phyloP scores from a whole-genome alignment of 1,284 basidiomycete genomes.

The Ganoderma lucidum region DNA sequence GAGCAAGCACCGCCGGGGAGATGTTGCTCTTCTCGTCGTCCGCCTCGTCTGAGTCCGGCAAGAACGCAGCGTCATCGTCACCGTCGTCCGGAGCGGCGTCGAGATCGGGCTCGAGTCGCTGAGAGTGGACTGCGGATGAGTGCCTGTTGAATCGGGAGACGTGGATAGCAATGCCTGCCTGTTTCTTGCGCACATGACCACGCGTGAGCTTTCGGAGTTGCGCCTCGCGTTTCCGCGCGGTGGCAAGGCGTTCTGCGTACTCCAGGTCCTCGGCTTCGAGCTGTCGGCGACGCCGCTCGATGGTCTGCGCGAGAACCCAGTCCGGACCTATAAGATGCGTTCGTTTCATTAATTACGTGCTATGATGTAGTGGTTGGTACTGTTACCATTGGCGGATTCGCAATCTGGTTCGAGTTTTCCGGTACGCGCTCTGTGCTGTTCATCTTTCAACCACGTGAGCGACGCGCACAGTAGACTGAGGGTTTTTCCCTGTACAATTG shows the following conservation, averaged over 20 bases:
- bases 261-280: conserved; percentile 73
- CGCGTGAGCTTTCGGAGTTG: conserved; percentile 37
- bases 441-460: conserved; percentile 82
- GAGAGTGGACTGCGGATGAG: neutral
- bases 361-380: conserved; percentile 25
- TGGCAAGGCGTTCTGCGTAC: conserved; percentile 64
- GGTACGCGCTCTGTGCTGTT: conserved; percentile 70
- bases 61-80: conserved; percentile 61
- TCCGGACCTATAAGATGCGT: conserved; percentile 62
- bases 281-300: conserved; percentile 68
- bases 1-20: conserved; percentile 76
- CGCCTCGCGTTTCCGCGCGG: conserved; percentile 68
- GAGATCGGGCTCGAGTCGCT: conserved; percentile 15
- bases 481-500: conserved; percentile 75
- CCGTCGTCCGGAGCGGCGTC: conserved; percentile 24
- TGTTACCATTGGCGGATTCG: conserved; percentile 45
- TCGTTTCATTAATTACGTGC: neutral
- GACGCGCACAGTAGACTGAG: conserved; percentile 85
- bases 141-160: neutral
- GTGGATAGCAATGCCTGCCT: conserved; percentile 48
- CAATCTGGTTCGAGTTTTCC: conserved; percentile 59
- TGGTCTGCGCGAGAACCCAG: conserved; percentile 85
- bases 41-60: conserved; percentile 55
- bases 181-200: conserved; percentile 62
- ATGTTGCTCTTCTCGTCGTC: conserved; percentile 32